A percentile compares a stretch with the other conserved stretches of the same genome.
Evolutionary conservation across 352 stramenopile genomes (phyloP).

Genomic region (Phytophthora rubi): DNA sequence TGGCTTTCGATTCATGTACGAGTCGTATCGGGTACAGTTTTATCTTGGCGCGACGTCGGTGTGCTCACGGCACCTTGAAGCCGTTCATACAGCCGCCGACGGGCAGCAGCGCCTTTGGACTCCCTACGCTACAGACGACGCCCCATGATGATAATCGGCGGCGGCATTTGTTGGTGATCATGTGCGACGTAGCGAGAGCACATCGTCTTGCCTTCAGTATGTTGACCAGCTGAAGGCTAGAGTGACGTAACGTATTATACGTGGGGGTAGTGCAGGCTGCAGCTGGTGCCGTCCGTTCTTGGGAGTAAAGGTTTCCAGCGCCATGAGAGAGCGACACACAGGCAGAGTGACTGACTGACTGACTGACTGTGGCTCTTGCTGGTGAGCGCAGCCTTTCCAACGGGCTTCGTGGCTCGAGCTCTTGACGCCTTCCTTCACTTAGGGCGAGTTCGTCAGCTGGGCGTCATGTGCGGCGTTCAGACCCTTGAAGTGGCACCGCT

Average conservation of each 20-base stretch:
- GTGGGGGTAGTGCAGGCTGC: not conserved
- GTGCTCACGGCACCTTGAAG: not conserved
- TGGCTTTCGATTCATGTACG: too few relatives aligned
- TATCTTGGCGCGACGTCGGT: not conserved
- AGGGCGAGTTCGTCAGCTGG: slow-evolving; percentile 5
- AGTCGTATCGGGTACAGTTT: not conserved
- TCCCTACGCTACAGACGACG: not conserved
- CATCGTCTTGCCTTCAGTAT: slow-evolving; percentile 19
- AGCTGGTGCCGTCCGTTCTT: not conserved
- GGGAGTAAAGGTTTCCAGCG: not conserved
- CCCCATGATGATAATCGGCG: not conserved
- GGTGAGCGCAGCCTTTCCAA: not conserved
- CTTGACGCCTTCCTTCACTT: not conserved
- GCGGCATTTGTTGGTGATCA: not conserved
- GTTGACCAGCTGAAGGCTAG: slow-evolving; percentile 23
- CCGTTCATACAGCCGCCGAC: not conserved
- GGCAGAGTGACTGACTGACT: not conserved
- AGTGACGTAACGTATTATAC: not conserved
- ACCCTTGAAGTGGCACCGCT: not conserved
- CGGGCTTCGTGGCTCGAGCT: not conserved
- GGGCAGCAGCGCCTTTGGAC: not conserved
- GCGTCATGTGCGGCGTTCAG: slow-evolving; percentile 21
- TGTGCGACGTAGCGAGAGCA: not conserved
- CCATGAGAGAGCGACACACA: not conserved
- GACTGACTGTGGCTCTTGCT: too few relatives aligned